Conservation (phyloP, 805 yeast genomes). For the Candida qinlingensis region DNA sequence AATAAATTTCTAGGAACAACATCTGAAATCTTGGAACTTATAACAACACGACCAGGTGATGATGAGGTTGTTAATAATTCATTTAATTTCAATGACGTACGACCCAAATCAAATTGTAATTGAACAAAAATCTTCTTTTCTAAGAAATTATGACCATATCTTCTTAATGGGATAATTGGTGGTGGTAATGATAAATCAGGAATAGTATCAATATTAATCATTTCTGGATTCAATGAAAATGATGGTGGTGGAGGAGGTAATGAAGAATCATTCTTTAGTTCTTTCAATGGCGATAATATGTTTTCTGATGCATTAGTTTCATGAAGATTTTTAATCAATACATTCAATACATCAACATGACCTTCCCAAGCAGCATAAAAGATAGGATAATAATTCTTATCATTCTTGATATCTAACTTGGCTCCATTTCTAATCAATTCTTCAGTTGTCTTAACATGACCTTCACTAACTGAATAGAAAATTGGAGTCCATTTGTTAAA, state of each 20-base stretch:
- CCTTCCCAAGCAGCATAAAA: slow-evolving; percentile 96
- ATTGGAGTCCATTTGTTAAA: slow-evolving; percentile 93
- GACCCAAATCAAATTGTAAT: slow-evolving; percentile 52
- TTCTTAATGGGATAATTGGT: slow-evolving; percentile 86
- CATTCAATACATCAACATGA: slow-evolving; percentile 73
- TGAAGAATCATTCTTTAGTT: slow-evolving; percentile 4
- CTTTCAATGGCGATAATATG: slow-evolving; percentile 23
- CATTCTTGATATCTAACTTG: slow-evolving; percentile 61
- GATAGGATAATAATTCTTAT: slow-evolving; percentile 71
- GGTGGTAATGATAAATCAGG: slow-evolving; percentile 94
- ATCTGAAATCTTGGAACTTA: slow-evolving; percentile 71
- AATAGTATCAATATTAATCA: slow-evolving; percentile 56
- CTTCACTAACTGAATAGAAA: slow-evolving; percentile 84
- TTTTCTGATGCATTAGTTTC: slow-evolving; percentile 11
- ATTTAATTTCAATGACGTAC: slow-evolving; percentile 41
- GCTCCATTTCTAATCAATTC: slow-evolving; percentile 75
- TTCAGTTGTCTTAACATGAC: slow-evolving; percentile 64
- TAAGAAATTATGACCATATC: slow-evolving; percentile 93
- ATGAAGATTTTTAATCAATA: slow-evolving; percentile 40
- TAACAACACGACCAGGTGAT: slow-evolving; percentile 77
- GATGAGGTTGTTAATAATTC: slow-evolving; percentile 31
- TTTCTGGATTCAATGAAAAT: slow-evolving; percentile 24
- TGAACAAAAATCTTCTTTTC: slow-evolving; percentile 87
- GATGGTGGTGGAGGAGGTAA: slow-evolving; percentile 19
- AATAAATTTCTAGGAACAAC: slow-evolving; percentile 83